Evolutionary conservation across 345 rosid species (phyloP).

Genomic region (Citrus inodora): DNA sequence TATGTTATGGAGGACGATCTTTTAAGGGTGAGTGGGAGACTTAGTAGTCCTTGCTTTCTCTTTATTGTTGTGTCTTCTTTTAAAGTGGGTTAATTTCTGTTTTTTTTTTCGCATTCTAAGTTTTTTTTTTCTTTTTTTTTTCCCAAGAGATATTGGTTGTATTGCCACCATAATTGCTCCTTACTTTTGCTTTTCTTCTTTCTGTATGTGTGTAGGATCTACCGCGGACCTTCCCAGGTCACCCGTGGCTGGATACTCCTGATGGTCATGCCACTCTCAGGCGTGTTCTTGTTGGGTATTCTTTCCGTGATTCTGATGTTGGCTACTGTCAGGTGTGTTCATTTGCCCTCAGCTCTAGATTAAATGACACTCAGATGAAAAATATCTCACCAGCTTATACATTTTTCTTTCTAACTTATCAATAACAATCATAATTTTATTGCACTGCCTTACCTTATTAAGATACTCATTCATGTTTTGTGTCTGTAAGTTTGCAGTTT

Average conservation of each 20-base stretch:
- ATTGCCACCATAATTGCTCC: conserved; percentile 4
- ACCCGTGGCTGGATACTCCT: conserved; percentile 97
- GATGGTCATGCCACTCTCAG: conserved; percentile 94
- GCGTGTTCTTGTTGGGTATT: conserved; percentile 93
- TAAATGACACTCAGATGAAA: background rate
- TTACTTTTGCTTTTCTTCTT: background rate
- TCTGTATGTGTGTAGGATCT: conserved; percentile 62
- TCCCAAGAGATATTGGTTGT: background rate
- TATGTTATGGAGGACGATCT: background rate
- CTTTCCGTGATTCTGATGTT: conserved; percentile 98
- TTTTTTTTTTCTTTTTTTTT: background rate
- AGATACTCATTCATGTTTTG: background rate
- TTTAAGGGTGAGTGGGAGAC: background rate
- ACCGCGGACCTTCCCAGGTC: conserved; percentile 98
- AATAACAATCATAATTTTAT: background rate
- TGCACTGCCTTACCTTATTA: background rate
- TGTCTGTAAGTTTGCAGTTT: background rate
- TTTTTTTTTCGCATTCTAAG: background rate
- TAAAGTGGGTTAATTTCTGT: background rate
- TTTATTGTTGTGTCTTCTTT: background rate
- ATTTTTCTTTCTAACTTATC: background rate
- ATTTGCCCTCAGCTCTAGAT: background rate
- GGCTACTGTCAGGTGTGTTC: conserved; percentile 95
- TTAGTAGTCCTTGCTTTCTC: background rate
- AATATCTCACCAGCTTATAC: background rate